Conservation (phyloP, 305 asterid genomes). For the Fraxinus xanthoxyloides region DNA sequence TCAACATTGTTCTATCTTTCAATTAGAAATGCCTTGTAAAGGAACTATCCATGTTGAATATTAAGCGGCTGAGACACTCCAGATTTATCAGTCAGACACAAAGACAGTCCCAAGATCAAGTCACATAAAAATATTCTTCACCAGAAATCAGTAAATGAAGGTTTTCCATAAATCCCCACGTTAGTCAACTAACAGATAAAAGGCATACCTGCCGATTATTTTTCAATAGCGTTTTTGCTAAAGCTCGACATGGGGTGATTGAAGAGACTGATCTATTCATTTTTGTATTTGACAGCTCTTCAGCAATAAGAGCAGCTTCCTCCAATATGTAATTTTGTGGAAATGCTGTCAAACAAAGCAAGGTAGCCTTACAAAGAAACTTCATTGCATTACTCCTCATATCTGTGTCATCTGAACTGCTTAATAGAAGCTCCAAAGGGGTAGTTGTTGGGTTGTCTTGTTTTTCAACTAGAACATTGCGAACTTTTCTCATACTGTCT, state of each 20-base stretch:
- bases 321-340: slow-evolving; percentile 81
- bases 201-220: slow-evolving; percentile 78
- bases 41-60: not conserved
- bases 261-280: slow-evolving; percentile 50
- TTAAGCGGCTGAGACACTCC: not conserved
- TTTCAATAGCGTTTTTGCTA: slow-evolving; percentile 82
- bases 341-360: slow-evolving; percentile 71
- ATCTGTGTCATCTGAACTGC: slow-evolving; percentile 49
- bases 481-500: slow-evolving; percentile 59
- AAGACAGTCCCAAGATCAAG: not conserved
- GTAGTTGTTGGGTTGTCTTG: slow-evolving; percentile 30
- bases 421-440: slow-evolving; percentile 57
- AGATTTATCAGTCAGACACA: not conserved
- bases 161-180: not conserved
- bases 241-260: slow-evolving; percentile 80
- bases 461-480: slow-evolving; percentile 38
- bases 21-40: slow-evolving; percentile 9
- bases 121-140: not conserved
- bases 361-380: slow-evolving; percentile 76
- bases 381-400: slow-evolving; percentile 71
- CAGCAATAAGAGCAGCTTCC: slow-evolving; percentile 93
- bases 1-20: not conserved
- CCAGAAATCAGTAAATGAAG: not conserved
- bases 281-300: slow-evolving; percentile 78
- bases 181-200: slow-evolving; percentile 14